Conservation (phyloP, 495 filamentous ascomycete species). For the Podospora tetraspora region DNA sequence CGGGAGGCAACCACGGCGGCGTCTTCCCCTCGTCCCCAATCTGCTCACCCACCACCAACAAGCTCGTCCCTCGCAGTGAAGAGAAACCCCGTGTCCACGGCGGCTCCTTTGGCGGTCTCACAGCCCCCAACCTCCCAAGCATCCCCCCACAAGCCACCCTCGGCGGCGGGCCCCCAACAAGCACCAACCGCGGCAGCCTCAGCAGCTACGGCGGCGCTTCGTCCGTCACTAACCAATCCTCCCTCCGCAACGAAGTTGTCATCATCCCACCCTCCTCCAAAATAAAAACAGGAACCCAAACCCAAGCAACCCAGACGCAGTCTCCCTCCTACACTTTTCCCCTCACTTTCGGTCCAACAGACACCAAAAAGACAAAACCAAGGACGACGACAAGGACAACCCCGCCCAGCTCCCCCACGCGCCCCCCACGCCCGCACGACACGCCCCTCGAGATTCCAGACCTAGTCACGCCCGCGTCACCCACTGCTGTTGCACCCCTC, state of each 20-base stretch:
- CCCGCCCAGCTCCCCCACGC: slow-evolving; percentile 21
- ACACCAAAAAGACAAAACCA: neutral
- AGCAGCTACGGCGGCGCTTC: slow-evolving; percentile 7
- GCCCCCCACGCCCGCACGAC: slow-evolving; percentile 31
- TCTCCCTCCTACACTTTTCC: neutral
- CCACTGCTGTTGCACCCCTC: neutral
- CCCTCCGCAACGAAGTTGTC: slow-evolving; percentile 19
- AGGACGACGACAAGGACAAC: neutral
- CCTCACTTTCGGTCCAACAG: neutral
- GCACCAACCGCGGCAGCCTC: slow-evolving; percentile 7
- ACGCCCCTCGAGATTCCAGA: slow-evolving; percentile 29
- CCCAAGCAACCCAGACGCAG: neutral
- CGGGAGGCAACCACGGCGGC: slow-evolving; percentile 5
- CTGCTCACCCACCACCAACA: slow-evolving; percentile 29
- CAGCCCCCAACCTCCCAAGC: slow-evolving; percentile 4
- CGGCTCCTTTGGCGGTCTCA: neutral
- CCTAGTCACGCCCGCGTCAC: slow-evolving; percentile 23
- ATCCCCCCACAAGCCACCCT: neutral
- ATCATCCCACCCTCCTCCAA: neutral
- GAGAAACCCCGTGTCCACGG: slow-evolving; percentile 16
- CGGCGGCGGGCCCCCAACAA: neutral
- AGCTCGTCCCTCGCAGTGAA: slow-evolving; percentile 29
- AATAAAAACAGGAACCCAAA: neutral
- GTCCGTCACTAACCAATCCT: slow-evolving; percentile 14
- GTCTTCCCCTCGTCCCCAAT: slow-evolving; percentile 27